Evolutionary conservation across 805 yeast species (phyloP), one percentile per base, ranked within the genome.

Genomic region (Ogataea glucozyma): DNA sequence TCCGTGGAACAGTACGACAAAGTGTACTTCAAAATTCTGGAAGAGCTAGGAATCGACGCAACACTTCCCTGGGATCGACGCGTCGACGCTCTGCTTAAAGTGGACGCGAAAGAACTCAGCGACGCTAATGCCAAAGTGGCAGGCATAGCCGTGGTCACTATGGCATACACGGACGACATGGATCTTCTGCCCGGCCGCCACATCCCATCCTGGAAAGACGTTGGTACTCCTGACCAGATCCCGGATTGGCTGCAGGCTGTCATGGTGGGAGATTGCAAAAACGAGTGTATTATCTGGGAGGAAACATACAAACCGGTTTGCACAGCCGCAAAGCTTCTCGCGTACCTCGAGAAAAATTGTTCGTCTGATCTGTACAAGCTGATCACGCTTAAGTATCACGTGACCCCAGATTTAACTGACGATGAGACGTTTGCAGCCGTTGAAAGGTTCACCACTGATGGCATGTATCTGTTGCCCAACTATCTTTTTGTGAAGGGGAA

Each of bases 171-270:
- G 12, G 33, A 33, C 18, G 41, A 38, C 29, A 12, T 21, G 3
- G 46, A 36, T 13, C 16, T 42, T 5, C 31, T 42, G 20, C 38
- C 40, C 11, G 29, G 19, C 12, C 16, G 31, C 13, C 12, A n/a
- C 6, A 41, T 47, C 19, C 50, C 50, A 3, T 47, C 50, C 8
- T 47, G 50, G 50, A 24, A 40, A 4, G 43, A 47, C 4, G 41
- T 47, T 14, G 31, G 29, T 11, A 19, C 12, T 4, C 31, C 39
- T 4, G 34, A 19, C 26, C 44, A 37, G 26, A 37, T 45, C 30
- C 48, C 48, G 13, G 40, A 41, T 2, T 45, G 35, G 23, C 42
- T 45, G n/a, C 31, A 45, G 14, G 31, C 39, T 4, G 34, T 45
- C 17, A 36, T 45, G 46, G 22, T 45, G 13, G 46, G 48, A 13